Percentiles rank a stretch among this genome's conserved stretches.
These are phyloP conservation scores for Rhizophagus clarus DNA, from an alignment of 192 early-diverging fungal species.

Conservation along the genomic window DNA sequence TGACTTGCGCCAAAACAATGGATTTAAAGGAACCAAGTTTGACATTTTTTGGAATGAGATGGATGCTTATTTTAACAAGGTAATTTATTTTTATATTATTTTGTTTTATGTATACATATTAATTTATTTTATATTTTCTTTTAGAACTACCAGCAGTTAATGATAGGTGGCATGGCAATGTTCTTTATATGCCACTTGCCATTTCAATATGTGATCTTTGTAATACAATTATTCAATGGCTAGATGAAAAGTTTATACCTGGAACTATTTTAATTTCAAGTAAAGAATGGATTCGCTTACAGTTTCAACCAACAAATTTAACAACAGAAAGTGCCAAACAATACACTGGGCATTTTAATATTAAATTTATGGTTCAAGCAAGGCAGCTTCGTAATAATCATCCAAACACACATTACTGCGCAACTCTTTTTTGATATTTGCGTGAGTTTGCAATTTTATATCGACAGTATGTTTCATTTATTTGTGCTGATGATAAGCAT, in stretches of 20 bases:
- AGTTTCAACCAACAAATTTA: neutral
- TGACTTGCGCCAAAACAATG: neutral
- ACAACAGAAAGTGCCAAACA: neutral
- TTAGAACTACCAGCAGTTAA: neutral
- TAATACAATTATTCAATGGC: neutral
- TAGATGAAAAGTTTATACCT: neutral
- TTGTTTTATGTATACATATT: neutral
- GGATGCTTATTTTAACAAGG: neutral
- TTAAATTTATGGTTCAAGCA: constrained; percentile 1
- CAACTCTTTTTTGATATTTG: neutral
- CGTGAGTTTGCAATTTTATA: constrained; percentile 1
- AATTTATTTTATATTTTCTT: neutral
- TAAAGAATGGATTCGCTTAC: neutral
- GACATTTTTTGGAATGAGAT: neutral
- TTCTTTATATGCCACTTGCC: neutral
- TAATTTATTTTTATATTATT: neutral
- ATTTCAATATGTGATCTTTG: neutral
- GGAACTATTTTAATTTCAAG: neutral
- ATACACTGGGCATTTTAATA: neutral
- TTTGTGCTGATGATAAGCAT: neutral
- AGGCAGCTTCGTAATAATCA: neutral
- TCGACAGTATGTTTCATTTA: neutral
- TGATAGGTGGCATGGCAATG: neutral
- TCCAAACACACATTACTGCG: neutral
- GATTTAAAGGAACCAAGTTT: neutral